Evolutionary conservation across 208 protist genomes (phyloP), one percentile per base, ranked within the genome.

Genomic region (Leptomonas seymouri): DNA sequence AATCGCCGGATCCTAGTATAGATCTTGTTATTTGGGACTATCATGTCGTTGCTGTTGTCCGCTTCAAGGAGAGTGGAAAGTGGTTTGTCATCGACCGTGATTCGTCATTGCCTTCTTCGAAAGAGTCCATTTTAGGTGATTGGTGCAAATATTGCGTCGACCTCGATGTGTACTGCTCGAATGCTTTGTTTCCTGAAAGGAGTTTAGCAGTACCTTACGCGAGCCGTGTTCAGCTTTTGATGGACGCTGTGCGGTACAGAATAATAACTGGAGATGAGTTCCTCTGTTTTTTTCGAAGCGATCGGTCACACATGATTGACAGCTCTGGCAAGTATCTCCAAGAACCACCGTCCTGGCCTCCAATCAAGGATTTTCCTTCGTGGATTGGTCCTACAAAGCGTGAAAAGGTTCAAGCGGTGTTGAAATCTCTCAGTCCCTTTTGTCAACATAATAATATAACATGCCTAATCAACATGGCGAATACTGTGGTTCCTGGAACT

Each of bases 401-500:
- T n/a, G 46, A 41, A 55, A 34, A 55, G 4, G 45, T 55, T 3
- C 8, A 44, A 9, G 18, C 18, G 44, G 0, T 34, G 14, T 49
- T 65, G 15, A 8, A 48, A 9, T n/a, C 18, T 25, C 44, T 79
- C 0, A 3, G 25, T 21, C 2, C 39, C 12, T 20, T 18, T 31
- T 67, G 66, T 25, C 31, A 34, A 25, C 12, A 28, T 0, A 86
- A 83, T 36, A 87, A 84, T 53, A 42, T 84, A 4, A 63, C 80
- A 7, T 80, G 68, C 34, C 72, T 87, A 34, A 78, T 87, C 23
- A 87, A 87, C 48, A 75, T 72, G 41, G 45, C 36, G 23, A 81
- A 84, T 51, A 48, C 7, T 4, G 34, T 23, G 21, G 67, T 79
- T 36, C 74, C 78, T 27, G 82, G 72, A 4, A 58, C 51, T 34